Percentiles rank a stretch among this genome's conserved stretches.
phyloP scores from a whole-genome alignment of 2,329 filamentous ascomycete genomes.

The Colletotrichum spinosum region DNA sequence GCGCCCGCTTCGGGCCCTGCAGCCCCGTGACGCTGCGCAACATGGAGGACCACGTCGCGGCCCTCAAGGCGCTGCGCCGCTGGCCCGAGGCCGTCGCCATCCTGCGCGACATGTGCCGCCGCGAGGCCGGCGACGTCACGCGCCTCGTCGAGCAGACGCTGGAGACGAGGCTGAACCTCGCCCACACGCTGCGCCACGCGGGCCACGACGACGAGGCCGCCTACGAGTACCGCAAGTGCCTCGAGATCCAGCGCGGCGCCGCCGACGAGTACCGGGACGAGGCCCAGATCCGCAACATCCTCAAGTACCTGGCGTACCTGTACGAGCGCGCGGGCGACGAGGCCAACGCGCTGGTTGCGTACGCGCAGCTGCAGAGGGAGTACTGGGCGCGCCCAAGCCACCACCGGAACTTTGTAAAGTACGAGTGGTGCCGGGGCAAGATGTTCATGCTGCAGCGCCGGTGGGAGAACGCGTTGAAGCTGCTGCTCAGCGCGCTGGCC shows the following conservation, averaged over 20 bases:
- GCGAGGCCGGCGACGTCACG: conserved; percentile 28
- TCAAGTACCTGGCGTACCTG: conserved; percentile 36
- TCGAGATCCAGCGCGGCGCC: conserved; percentile 32
- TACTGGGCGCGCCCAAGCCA: conserved; percentile 33
- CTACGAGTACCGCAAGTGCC: conserved; percentile 38
- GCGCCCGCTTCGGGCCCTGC: conserved; percentile 27
- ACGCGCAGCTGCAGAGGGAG: conserved; percentile 35
- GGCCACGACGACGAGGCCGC: conserved; percentile 34
- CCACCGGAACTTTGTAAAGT: conserved; percentile 30
- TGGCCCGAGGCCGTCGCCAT: conserved; percentile 34
- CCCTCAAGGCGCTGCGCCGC: conserved; percentile 29
- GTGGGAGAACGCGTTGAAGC: conserved; percentile 35
- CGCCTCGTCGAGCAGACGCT: conserved; percentile 33
- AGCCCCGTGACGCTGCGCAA: conserved; percentile 34
- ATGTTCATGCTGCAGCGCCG: conserved; percentile 37
- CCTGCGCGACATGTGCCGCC: conserved; percentile 36
- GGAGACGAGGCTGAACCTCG: conserved; percentile 34
- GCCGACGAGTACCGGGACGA: conserved; percentile 30
- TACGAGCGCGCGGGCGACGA: conserved; percentile 34
- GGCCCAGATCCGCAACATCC: conserved; percentile 33
- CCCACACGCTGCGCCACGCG: conserved; percentile 31
- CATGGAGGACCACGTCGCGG: conserved; percentile 35
- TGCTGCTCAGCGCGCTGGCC: conserved; percentile 34
- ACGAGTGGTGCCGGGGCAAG: conserved; percentile 36
- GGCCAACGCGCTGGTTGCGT: conserved; percentile 31